phyloP scores from a whole-genome alignment of 225 moss, liverwort and hornwort genomes.

The Physcomitrium patens region DNA sequence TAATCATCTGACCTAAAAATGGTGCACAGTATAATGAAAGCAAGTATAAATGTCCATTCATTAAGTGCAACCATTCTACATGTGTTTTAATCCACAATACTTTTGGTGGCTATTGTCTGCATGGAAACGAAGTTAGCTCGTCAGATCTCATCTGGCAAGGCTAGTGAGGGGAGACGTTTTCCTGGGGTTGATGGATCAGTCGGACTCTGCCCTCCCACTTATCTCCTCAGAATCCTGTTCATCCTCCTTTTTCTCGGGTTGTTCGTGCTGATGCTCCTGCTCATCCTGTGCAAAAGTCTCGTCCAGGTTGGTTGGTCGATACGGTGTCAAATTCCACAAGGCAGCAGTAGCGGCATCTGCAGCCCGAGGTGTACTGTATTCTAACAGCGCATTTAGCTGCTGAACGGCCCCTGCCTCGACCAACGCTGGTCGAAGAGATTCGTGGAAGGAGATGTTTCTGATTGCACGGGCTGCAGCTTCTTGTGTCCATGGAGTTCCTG shows the following conservation, averaged over 20 bases:
- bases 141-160: no score
- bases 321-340: conserved; percentile 52
- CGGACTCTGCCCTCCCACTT: background rate
- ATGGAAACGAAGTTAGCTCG: no score
- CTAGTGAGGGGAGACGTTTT: no score
- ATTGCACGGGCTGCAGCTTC: conserved; percentile 61
- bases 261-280: background rate
- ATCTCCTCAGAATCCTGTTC: conserved; percentile 13
- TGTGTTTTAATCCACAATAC: no score
- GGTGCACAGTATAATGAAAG: no score
- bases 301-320: conserved; percentile 34
- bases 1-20: no score
- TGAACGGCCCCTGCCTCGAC: conserved; percentile 57
- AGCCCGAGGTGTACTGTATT: conserved; percentile 60
- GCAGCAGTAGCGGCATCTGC: conserved; percentile 55
- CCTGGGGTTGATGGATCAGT: no score
- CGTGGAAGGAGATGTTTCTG: conserved; percentile 54
- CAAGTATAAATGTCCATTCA: no score
- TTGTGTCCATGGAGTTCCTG: conserved; percentile 66
- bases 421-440: conserved; percentile 40
- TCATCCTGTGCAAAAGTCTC: conserved; percentile 17
- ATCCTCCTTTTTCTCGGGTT: conserved; percentile 5
- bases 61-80: no score
- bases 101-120: no score
- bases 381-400: conserved; percentile 57